These are phyloP conservation scores for Lippia alba DNA, from an alignment of 305 asterid genomes.

Conservation along the genomic window DNA sequence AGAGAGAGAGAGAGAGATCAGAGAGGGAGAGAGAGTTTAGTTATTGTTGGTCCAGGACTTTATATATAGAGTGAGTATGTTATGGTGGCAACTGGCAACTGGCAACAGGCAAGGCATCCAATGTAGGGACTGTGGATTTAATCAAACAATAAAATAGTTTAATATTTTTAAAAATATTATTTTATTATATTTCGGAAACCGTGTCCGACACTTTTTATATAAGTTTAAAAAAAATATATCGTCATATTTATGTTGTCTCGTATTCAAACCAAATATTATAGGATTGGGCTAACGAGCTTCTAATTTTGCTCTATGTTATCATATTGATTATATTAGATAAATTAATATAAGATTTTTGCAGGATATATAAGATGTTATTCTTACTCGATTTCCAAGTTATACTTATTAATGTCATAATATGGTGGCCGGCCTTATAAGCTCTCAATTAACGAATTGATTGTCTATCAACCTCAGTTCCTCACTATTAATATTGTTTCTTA, in stretches of 20 bases:
- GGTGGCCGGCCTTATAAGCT: conserved; percentile 1
- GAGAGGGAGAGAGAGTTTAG: conserved; percentile 1
- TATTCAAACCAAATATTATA: no score
- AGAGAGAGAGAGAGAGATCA: neutral
- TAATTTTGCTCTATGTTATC: no score
- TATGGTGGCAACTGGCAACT: neutral
- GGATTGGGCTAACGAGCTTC: no score
- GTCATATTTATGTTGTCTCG: no score
- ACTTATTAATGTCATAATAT: neutral
- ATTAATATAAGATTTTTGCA: neutral
- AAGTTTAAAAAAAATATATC: no score
- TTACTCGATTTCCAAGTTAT: neutral
- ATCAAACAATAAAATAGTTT: no score
- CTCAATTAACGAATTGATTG: neutral
- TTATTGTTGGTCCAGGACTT: neutral
- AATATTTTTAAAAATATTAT: no score
- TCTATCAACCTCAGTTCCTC: neutral
- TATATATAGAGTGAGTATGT: conserved; percentile 34
- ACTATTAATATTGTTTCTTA: conserved; percentile 3
- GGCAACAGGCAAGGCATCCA: conserved; percentile 39
- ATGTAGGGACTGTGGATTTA: conserved; percentile 28
- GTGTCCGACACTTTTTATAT: no score
- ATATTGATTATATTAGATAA: neutral
- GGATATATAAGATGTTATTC: neutral
- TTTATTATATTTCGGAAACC: no score